A percentile compares a stretch with the other conserved stretches of the same genome.
phyloP scores from a whole-genome alignment of 2,329 filamentous ascomycete genomes.

The Coniella lustricola region DNA sequence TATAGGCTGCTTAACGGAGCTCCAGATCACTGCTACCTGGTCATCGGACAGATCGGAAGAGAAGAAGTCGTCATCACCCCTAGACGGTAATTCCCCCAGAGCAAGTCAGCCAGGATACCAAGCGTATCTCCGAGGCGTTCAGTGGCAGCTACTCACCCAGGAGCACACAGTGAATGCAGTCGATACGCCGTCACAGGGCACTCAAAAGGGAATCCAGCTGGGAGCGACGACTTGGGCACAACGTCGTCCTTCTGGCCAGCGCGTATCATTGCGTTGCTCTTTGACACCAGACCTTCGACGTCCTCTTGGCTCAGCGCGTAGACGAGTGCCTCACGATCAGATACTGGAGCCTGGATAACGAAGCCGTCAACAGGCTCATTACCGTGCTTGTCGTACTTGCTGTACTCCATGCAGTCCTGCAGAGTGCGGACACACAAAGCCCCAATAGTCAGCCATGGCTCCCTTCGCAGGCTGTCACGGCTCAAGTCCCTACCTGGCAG shows the following conservation, averaged over 20 bases:
- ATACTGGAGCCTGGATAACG: conserved; percentile 74
- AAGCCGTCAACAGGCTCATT: conserved; percentile 60
- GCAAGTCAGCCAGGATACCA: neutral
- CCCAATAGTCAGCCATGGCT: neutral
- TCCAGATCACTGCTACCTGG: conserved; percentile 57
- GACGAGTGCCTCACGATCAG: conserved; percentile 61
- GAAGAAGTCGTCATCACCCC: conserved; percentile 81
- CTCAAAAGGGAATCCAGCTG: conserved; percentile 32
- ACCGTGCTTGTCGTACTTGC: conserved; percentile 33
- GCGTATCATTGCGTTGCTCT: conserved; percentile 48
- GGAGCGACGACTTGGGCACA: conserved; percentile 42
- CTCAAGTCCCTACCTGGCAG: conserved; percentile 37
- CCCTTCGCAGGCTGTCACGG: neutral
- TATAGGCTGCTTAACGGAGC: conserved; percentile 50
- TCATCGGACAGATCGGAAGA: conserved; percentile 64
- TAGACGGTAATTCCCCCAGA: conserved; percentile 19
- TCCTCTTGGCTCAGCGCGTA: conserved; percentile 35
- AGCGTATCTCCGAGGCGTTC: neutral
- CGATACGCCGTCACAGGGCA: conserved; percentile 45
- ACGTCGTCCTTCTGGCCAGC: conserved; percentile 47
- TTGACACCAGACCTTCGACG: conserved; percentile 37
- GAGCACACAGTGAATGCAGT: conserved; percentile 41
- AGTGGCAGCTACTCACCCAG: conserved; percentile 36
- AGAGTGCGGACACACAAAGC: neutral
- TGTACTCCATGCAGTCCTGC: conserved; percentile 50